These are phyloP conservation scores for Thinopyrum elongatum DNA, from an alignment of 176 grass and related monocot species.

Conservation along the genomic window DNA sequence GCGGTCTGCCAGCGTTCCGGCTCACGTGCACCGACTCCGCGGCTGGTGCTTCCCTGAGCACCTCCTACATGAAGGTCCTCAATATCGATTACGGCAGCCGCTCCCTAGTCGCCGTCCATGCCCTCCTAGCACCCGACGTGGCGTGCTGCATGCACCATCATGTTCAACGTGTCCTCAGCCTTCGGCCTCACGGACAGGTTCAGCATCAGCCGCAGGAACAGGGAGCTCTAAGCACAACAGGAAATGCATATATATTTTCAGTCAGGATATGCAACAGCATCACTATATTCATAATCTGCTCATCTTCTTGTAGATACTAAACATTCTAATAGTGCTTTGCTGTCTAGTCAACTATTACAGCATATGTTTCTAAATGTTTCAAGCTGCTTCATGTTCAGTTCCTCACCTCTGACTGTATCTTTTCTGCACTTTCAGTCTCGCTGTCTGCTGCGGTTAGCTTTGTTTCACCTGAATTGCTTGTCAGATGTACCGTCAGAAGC, in stretches of 20 bases:
- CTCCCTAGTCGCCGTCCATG: slow-evolving; percentile 34
- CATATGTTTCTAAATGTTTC: background rate
- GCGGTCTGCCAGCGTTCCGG: slow-evolving; percentile 35
- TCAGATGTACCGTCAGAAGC: slow-evolving; percentile 12
- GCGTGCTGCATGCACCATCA: background rate
- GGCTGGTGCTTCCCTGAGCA: slow-evolving; percentile 11
- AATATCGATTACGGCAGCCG: slow-evolving; percentile 28
- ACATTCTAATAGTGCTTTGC: background rate
- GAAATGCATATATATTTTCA: background rate
- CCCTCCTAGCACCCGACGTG: background rate
- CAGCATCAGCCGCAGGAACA: slow-evolving; percentile 20
- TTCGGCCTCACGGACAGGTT: slow-evolving; percentile 24
- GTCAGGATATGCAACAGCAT: background rate
- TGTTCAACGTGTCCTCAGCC: slow-evolving; percentile 35
- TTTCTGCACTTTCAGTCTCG: slow-evolving; percentile 16
- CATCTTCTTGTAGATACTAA: slow-evolving; percentile 13
- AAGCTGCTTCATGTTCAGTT: background rate
- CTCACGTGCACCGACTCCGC: slow-evolving; percentile 3
- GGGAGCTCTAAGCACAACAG: slow-evolving; percentile 12
- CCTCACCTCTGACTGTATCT: background rate
- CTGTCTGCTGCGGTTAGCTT: slow-evolving; percentile 7
- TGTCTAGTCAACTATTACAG: background rate
- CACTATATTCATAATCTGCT: background rate
- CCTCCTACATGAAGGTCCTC: slow-evolving; percentile 29
- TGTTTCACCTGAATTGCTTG: slow-evolving; percentile 1